Evolutionary conservation across 164 flowering plant genomes (phyloP), one percentile per base, ranked within the genome.

Genomic region (Hamamelis virginiana): DNA sequence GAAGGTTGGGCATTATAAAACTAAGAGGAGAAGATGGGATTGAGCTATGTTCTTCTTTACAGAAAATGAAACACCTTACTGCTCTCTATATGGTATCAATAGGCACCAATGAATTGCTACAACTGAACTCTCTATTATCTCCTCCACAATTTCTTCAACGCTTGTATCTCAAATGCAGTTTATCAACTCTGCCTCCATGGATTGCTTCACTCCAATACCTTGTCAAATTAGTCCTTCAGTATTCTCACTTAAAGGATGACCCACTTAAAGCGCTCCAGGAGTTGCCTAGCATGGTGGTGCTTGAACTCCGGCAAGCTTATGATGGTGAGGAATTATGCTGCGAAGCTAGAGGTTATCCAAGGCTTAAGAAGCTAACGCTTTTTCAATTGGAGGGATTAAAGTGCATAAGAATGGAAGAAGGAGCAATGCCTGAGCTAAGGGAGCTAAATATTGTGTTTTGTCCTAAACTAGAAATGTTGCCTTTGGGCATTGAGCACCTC

Each of bases 61-160:
- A 63, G 21, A 73, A 43, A 51, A 12, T 73, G 72, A 68, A 1
- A 23, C 58, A 58, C 12, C 63, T 58, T 44, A 45, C 55, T 8
- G 8, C 53, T 45, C 38, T 43, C 3, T 64, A 65, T 48, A 38
- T 64, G 46, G 44, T 23, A 46, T 58, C 69, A 10, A 23, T 10
- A 5, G 22, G 44, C 4, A 23, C 58, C 0, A 11, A 28, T 38
- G 68, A 57, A 12, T 11, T 10, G 4, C 43, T 71, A 12, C 52
- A 71, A 10, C 21, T 71, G 15, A 47, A 23, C 47, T 56, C 74
- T 45, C 21, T 66, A 4, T 15, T n/a, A 6, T 44, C 63, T 1
- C 76, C 76, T 5, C 68, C 76, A 4, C 43, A 28, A 16, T 67
- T 67, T 33, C 63, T 73, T 44, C 71, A 63, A 51, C 56, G 58